These are phyloP conservation scores for Schizosaccharomyces lindneri DNA, from an alignment of 805 yeast genomes.

Conservation along the genomic window DNA sequence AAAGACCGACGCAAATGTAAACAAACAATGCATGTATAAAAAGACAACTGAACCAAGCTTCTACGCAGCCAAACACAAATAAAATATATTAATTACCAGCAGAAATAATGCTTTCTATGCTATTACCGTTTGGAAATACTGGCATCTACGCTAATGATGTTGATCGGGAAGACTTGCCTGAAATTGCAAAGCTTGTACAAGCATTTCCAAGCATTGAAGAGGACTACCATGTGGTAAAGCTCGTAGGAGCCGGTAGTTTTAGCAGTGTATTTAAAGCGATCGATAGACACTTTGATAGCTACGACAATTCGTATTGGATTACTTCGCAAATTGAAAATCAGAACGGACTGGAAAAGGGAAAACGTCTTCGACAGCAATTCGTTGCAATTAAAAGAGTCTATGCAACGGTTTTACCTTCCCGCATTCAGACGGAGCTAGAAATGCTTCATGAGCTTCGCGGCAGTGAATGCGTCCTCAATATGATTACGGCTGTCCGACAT, in stretches of 20 bases:
- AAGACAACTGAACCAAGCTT: background rate
- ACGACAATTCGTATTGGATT: background rate
- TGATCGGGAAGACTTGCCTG: background rate
- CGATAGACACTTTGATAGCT: background rate
- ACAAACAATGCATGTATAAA: background rate
- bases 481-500: background rate
- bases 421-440: background rate
- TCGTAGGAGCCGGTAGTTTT: slow-evolving; percentile 1
- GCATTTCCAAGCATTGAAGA: background rate
- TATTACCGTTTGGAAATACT: background rate
- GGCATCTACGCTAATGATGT: background rate
- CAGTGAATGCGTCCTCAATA: background rate
- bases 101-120: background rate
- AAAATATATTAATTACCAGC: background rate
- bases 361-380: background rate
- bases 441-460: background rate
- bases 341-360: background rate
- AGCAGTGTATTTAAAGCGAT: background rate
- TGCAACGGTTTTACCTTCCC: background rate
- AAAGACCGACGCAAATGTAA: background rate
- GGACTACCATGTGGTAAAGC: background rate
- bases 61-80: background rate
- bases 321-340: background rate
- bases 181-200: background rate
- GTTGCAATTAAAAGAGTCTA: background rate